These are phyloP conservation scores for Fusarium sp. DNA, from an alignment of 2,329 filamentous ascomycete genomes.

Conservation along the genomic window DNA sequence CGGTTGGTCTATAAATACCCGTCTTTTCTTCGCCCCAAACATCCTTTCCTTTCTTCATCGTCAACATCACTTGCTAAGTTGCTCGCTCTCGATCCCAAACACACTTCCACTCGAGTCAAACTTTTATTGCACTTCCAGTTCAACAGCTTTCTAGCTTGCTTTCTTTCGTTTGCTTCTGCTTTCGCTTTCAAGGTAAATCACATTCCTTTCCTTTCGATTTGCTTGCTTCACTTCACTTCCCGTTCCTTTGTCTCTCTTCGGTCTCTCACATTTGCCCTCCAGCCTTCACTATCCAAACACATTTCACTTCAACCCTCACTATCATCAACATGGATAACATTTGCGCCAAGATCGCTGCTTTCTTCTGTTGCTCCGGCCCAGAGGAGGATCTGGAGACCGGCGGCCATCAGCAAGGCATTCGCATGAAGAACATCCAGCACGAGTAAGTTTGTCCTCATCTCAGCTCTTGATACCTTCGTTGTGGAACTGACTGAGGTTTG, in stretches of 20 bases:
- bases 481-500: not conserved
- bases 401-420: too few species aligned
- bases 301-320: not conserved
- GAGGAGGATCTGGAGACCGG: too few species aligned
- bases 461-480: not conserved
- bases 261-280: constrained; percentile 10
- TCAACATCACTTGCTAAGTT: constrained; percentile 5
- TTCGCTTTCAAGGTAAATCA: constrained; percentile 8
- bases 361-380: too few species aligned
- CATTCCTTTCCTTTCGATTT: not conserved
- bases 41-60: constrained; percentile 5
- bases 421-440: not conserved
- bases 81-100: not conserved
- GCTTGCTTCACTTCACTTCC: not conserved
- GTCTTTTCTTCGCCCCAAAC: not conserved
- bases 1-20: constrained; percentile 19
- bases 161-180: not conserved
- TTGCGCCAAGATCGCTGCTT: too few species aligned
- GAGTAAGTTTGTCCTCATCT: constrained; percentile 26
- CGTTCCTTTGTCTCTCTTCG: constrained; percentile 1
- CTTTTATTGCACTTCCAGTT: not conserved
- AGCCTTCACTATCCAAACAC: constrained; percentile 2
- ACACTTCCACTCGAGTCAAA: constrained; percentile 5
- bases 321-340: constrained; percentile 1
- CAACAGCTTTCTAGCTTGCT: not conserved